These are phyloP conservation scores for Tolypocladium tropicale DNA, from an alignment of 2,329 filamentous ascomycete genomes.

Conservation along the genomic window DNA sequence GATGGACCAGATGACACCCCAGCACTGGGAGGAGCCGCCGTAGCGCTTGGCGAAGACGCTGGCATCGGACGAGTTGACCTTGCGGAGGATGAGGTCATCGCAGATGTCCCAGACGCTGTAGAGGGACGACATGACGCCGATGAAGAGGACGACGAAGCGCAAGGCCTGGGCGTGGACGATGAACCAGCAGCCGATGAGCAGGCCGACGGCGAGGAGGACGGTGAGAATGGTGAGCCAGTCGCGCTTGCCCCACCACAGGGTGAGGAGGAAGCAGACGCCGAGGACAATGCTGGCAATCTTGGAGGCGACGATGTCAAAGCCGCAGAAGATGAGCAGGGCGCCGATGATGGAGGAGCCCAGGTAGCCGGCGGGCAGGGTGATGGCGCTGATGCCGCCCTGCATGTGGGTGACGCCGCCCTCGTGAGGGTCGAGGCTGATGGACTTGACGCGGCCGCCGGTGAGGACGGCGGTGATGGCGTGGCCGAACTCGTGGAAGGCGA, in stretches of 20 bases:
- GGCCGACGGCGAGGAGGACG: constrained; percentile 56
- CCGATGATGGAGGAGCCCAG: constrained; percentile 69
- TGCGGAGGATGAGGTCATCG: constrained; percentile 69
- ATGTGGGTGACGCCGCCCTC: constrained; percentile 74
- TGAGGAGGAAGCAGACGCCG: constrained; percentile 66
- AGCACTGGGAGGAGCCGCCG: constrained; percentile 70
- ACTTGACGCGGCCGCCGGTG: constrained; percentile 64
- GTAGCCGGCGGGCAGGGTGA: constrained; percentile 71
- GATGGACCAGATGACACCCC: constrained; percentile 70
- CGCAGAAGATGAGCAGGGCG: constrained; percentile 66
- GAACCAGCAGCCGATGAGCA: constrained; percentile 70
- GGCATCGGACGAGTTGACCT: constrained; percentile 71
- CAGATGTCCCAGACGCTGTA: constrained; percentile 83
- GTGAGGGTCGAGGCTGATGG: constrained; percentile 64
- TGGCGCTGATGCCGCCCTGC: constrained; percentile 57
- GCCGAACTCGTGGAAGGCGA: constrained; percentile 73
- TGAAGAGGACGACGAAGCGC: constrained; percentile 67
- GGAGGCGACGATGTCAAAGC: constrained; percentile 71
- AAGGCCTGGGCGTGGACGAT: constrained; percentile 65
- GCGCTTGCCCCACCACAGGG: constrained; percentile 69
- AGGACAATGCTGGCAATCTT: constrained; percentile 69
- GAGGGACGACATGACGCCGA: constrained; percentile 71
- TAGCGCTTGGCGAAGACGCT: constrained; percentile 71
- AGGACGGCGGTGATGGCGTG: constrained; percentile 64
- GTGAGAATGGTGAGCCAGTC: constrained; percentile 71